phyloP scores from a whole-genome alignment of 2,329 filamentous ascomycete species.

The Epichloe typhina region DNA sequence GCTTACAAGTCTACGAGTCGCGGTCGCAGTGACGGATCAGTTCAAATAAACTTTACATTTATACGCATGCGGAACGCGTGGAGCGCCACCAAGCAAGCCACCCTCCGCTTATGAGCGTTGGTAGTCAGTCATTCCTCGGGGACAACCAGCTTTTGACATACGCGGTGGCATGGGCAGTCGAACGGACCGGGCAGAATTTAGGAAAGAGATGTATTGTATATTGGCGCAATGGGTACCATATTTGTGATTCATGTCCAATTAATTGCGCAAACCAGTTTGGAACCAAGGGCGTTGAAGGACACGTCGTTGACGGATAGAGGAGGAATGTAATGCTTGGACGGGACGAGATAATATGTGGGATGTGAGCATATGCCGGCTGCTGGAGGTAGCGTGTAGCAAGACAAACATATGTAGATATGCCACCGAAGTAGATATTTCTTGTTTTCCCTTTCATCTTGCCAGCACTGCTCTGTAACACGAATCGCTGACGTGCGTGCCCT shows the following conservation, averaged over 20 bases:
- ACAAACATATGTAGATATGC: neutral
- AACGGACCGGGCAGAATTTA: neutral
- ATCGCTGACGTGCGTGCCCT: too few species aligned
- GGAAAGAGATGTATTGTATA: neutral
- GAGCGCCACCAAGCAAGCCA: neutral
- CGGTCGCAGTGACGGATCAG: neutral
- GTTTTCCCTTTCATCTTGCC: neutral
- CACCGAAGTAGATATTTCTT: neutral
- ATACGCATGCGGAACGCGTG: neutral
- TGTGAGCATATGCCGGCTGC: neutral
- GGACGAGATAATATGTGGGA: neutral
- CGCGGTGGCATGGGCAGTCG: neutral
- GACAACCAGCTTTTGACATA: neutral
- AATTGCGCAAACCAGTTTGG: neutral
- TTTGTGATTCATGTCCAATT: neutral
- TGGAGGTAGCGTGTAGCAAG: neutral
- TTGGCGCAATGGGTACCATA: neutral
- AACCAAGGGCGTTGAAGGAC: neutral
- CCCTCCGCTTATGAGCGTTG: neutral
- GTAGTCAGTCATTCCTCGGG: neutral
- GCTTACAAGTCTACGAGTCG: too few species aligned
- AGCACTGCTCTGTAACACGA: neutral
- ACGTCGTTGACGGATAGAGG: neutral
- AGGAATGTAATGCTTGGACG: neutral
- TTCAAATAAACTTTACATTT: neutral